A percentile compares a stretch with the other conserved stretches of the same genome.
Conservation (phyloP, 2,329 filamentous ascomycete species). For the Ophiostoma sp. region DNA sequence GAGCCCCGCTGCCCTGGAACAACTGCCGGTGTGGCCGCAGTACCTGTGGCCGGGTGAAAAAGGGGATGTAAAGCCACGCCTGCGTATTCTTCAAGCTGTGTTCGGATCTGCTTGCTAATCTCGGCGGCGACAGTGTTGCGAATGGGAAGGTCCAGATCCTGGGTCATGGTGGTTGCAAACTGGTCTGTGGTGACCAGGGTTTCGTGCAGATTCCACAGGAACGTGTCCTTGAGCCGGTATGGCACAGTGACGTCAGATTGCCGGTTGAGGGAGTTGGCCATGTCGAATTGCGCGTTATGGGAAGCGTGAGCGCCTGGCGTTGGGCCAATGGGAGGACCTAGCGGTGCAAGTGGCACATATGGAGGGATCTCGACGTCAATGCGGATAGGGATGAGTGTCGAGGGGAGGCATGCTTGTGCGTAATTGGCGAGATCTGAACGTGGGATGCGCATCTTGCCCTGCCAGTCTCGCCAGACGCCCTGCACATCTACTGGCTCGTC, state of each 20-base stretch:
- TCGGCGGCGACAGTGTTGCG: slow-evolving; percentile 63
- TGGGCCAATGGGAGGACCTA: slow-evolving; percentile 28
- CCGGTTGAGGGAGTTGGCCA: slow-evolving; percentile 71
- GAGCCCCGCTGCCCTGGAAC: not conserved
- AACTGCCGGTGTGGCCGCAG: not conserved
- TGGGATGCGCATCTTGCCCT: slow-evolving; percentile 63
- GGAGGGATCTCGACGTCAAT: slow-evolving; percentile 90
- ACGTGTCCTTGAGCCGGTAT: slow-evolving; percentile 89
- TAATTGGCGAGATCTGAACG: slow-evolving; percentile 56
- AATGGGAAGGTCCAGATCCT: slow-evolving; percentile 87
- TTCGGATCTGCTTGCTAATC: slow-evolving; percentile 90
- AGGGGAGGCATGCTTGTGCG: slow-evolving; percentile 68
- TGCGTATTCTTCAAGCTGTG: slow-evolving; percentile 92
- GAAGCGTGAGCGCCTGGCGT: slow-evolving; percentile 49
- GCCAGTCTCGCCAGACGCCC: slow-evolving; percentile 93
- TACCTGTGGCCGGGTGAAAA: slow-evolving; percentile 57
- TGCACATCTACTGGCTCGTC: slow-evolving; percentile 74
- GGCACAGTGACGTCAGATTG: slow-evolving; percentile 73
- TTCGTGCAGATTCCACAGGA: slow-evolving; percentile 96
- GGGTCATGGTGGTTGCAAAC: slow-evolving; percentile 84
- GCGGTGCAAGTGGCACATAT: slow-evolving; percentile 53
- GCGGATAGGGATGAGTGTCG: slow-evolving; percentile 89
- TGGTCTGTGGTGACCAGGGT: slow-evolving; percentile 89
- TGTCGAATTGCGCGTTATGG: slow-evolving; percentile 61
- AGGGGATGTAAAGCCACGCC: slow-evolving; percentile 89